Conservation (phyloP, 2,329 filamentous ascomycete genomes). For the Nemania sp. region DNA sequence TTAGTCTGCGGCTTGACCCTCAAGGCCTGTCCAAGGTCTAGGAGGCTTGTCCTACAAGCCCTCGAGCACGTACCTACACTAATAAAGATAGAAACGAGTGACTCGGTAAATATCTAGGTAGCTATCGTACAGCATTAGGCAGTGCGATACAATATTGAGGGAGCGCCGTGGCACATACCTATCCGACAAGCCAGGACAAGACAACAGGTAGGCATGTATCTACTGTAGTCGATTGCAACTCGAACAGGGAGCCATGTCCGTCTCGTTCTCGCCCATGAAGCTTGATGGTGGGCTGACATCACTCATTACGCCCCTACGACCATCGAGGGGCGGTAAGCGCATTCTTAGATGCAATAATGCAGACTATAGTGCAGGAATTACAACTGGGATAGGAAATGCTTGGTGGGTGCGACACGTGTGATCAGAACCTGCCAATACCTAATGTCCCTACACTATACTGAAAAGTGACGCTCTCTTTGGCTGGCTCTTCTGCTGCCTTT, state of each 20-base stretch:
- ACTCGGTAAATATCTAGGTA: background rate
- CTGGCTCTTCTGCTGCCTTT: background rate
- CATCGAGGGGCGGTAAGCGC: slow-evolving; percentile 2
- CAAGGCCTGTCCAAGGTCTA: background rate
- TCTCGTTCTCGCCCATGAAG: slow-evolving; percentile 18
- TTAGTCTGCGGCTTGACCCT: slow-evolving; percentile 14
- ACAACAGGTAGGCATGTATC: background rate
- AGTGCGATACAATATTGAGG: slow-evolving; percentile 6
- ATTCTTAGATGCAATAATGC: slow-evolving; percentile 15
- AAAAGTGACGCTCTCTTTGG: slow-evolving; percentile 13
- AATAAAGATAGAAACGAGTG: background rate
- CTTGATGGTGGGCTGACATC: slow-evolving; percentile 29
- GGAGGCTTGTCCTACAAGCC: background rate
- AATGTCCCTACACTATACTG: background rate
- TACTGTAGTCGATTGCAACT: slow-evolving; percentile 2
- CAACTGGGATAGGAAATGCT: slow-evolving; percentile 23
- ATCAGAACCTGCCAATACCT: slow-evolving; percentile 6
- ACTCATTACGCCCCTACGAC: slow-evolving; percentile 17
- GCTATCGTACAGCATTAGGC: background rate
- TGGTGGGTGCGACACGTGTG: slow-evolving; percentile 24
- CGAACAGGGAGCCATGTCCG: slow-evolving; percentile 28
- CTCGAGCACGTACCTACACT: background rate
- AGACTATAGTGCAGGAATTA: slow-evolving; percentile 17
- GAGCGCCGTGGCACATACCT: slow-evolving; percentile 10
- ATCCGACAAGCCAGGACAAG: slow-evolving; percentile 8